phyloP scores from a whole-genome alignment of 2,329 filamentous ascomycete species.

The Penicillium sp. region DNA sequence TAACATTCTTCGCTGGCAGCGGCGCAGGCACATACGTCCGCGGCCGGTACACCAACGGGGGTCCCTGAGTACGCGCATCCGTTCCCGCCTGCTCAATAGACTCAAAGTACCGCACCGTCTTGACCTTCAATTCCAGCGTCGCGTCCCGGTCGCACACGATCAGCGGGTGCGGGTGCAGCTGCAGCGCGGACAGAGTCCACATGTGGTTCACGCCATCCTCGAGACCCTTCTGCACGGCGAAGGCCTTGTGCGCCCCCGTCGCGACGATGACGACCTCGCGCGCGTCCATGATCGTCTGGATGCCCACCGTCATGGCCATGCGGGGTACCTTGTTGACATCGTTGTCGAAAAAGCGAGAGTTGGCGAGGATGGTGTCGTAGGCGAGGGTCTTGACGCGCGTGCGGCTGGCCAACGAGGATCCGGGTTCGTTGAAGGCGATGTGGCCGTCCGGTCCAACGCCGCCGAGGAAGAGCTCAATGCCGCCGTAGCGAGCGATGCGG shows the following conservation, averaged over 20 bases:
- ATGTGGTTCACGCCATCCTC: conserved; percentile 85
- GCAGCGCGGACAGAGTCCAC: conserved; percentile 83
- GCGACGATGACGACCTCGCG: conserved; percentile 82
- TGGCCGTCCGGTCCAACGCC: conserved; percentile 86
- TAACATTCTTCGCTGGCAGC: conserved; percentile 21
- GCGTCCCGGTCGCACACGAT: conserved; percentile 83
- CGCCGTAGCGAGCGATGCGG: conserved; percentile 71
- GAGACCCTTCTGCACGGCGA: conserved; percentile 76
- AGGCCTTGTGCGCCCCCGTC: conserved; percentile 76
- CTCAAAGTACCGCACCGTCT: conserved; percentile 74
- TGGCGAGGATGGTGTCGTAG: conserved; percentile 83
- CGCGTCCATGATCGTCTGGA: conserved; percentile 79
- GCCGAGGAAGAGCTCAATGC: conserved; percentile 83
- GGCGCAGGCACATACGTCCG: conserved; percentile 39
- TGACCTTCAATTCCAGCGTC: conserved; percentile 70
- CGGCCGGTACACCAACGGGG: conserved; percentile 44
- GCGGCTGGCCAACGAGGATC: conserved; percentile 72
- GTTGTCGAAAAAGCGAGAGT: conserved; percentile 79
- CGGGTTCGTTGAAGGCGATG: conserved; percentile 89
- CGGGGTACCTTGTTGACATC: conserved; percentile 73
- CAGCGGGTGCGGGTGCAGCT: conserved; percentile 78
- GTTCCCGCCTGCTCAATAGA: conserved; percentile 67
- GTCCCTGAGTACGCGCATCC: conserved; percentile 46
- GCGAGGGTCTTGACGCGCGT: conserved; percentile 85
- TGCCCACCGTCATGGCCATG: conserved; percentile 82